A percentile compares a stretch with the other conserved stretches of the same genome.
These are phyloP conservation scores for Chloranthus sessilifolius DNA, from an alignment of 164 flowering plant species.

Conservation along the genomic window DNA sequence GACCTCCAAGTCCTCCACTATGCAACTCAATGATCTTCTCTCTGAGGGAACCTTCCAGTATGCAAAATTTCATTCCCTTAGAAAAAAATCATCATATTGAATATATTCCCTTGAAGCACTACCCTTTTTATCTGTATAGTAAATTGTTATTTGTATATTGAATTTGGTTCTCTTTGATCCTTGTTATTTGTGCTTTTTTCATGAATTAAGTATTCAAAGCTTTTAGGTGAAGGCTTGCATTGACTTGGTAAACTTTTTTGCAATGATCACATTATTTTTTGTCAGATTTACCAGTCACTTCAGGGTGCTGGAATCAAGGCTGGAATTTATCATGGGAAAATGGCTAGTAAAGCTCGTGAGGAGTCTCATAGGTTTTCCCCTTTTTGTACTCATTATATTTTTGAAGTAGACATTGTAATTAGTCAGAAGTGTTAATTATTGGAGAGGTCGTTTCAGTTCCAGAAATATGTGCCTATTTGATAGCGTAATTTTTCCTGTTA, in stretches of 20 bases:
- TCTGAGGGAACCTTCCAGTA: too few species aligned
- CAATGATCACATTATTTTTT: not conserved
- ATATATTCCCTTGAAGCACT: too few species aligned
- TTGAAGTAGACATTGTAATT: not conserved
- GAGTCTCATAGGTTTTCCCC: constrained; percentile 47
- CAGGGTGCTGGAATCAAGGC: constrained; percentile 35
- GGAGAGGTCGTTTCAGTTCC: not conserved
- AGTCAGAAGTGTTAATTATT: not conserved
- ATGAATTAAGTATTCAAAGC: not conserved
- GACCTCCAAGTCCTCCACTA: too few species aligned
- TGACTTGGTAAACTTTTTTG: constrained; percentile 4
- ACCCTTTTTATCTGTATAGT: too few species aligned
- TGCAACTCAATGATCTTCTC: too few species aligned
- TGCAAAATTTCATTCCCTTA: too few species aligned
- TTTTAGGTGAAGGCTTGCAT: not conserved
- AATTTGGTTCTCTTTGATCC: too few species aligned
- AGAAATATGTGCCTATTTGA: not conserved
- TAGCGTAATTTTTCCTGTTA: too few species aligned
- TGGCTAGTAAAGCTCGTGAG: constrained; percentile 45
- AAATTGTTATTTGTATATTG: too few species aligned
- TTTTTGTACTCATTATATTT: not conserved
- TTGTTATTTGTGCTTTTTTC: too few species aligned
- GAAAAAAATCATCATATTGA: too few species aligned
- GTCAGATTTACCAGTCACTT: constrained; percentile 40
- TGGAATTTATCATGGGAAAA: constrained; percentile 64